Evolutionary conservation across 2,329 filamentous ascomycete species (phyloP).

Genomic region (Colletotrichum euphorbiae): DNA sequence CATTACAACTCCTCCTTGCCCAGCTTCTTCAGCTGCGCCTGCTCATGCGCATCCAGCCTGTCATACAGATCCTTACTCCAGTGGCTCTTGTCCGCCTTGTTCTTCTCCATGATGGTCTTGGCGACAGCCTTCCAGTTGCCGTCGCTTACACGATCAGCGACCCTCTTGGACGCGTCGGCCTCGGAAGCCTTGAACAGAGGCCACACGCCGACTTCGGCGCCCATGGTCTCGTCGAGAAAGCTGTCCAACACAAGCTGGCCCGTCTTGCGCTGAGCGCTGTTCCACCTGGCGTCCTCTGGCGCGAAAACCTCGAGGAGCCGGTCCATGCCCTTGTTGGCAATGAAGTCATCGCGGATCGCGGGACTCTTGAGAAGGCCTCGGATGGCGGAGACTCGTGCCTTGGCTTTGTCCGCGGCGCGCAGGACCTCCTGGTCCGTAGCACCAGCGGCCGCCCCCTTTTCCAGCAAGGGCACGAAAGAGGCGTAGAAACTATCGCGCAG

Average conservation of each 20-base stretch:
- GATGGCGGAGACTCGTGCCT: slow-evolving; percentile 61
- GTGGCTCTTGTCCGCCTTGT: slow-evolving; percentile 34
- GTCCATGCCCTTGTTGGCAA: slow-evolving; percentile 65
- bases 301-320: slow-evolving; percentile 65
- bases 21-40: slow-evolving; percentile 36
- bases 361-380: slow-evolving; percentile 67
- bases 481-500: slow-evolving; percentile 56
- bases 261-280: slow-evolving; percentile 63
- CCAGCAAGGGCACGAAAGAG: slow-evolving; percentile 50
- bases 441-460: slow-evolving; percentile 18
- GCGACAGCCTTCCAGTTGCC: slow-evolving; percentile 35
- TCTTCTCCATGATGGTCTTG: slow-evolving; percentile 32
- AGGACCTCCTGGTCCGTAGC: slow-evolving; percentile 8
- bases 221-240: slow-evolving; percentile 75
- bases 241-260: slow-evolving; percentile 71
- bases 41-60: slow-evolving; percentile 36
- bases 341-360: slow-evolving; percentile 65
- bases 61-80: slow-evolving; percentile 37
- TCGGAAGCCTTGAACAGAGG: slow-evolving; percentile 48
- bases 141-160: slow-evolving; percentile 34
- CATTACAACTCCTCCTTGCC: slow-evolving; percentile 46
- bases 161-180: slow-evolving; percentile 34
- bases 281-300: slow-evolving; percentile 60
- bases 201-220: slow-evolving; percentile 68
- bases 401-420: slow-evolving; percentile 46